Percentiles rank a stretch among this genome's conserved stretches.
These are phyloP conservation scores for Mycosphaerella arachidis DNA, from an alignment of 2,329 filamentous ascomycete species.

Conservation along the genomic window DNA sequence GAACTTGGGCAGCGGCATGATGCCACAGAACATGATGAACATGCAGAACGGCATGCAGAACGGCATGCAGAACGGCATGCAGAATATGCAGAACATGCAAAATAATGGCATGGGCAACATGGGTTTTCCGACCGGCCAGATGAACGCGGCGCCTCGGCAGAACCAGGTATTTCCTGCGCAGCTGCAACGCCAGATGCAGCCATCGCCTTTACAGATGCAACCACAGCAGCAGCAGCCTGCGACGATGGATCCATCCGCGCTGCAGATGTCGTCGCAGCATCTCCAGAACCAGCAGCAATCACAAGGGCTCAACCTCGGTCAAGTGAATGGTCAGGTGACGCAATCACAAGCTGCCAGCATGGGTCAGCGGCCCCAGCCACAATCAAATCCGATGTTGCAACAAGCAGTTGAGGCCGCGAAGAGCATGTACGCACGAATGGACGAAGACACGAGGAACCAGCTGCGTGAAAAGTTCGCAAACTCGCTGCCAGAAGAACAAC, in stretches of 20 bases:
- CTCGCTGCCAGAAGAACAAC: slow-evolving; percentile 20
- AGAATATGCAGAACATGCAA: slow-evolving; percentile 23
- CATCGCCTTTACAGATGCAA: slow-evolving; percentile 23
- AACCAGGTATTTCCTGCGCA: slow-evolving; percentile 25
- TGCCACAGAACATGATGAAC: slow-evolving; percentile 30
- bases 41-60: slow-evolving; percentile 19
- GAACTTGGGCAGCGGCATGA: slow-evolving; percentile 10
- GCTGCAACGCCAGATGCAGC: slow-evolving; percentile 28
- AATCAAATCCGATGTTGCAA: slow-evolving; percentile 6
- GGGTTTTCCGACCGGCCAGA: slow-evolving; percentile 19
- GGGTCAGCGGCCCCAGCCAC: slow-evolving; percentile 11
- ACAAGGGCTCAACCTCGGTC: neutral
- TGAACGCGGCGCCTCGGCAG: slow-evolving; percentile 15
- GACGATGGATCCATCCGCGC: slow-evolving; percentile 25
- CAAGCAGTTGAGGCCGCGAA: slow-evolving; percentile 22
- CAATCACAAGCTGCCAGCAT: slow-evolving; percentile 7
- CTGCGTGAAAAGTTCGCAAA: slow-evolving; percentile 22
- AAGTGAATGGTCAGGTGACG: neutral
- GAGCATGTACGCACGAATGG: slow-evolving; percentile 18
- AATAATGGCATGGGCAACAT: slow-evolving; percentile 12
- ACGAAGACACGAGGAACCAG: slow-evolving; percentile 24
- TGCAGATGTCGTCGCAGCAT: slow-evolving; percentile 23
- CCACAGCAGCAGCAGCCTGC: slow-evolving; percentile 17
- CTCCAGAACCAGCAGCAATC: slow-evolving; percentile 10
- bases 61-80: no score